Evolutionary conservation across 2,329 filamentous ascomycete species (phyloP), one percentile per base, ranked within the genome.

Genomic region (Aspergillus novoparasiticus): DNA sequence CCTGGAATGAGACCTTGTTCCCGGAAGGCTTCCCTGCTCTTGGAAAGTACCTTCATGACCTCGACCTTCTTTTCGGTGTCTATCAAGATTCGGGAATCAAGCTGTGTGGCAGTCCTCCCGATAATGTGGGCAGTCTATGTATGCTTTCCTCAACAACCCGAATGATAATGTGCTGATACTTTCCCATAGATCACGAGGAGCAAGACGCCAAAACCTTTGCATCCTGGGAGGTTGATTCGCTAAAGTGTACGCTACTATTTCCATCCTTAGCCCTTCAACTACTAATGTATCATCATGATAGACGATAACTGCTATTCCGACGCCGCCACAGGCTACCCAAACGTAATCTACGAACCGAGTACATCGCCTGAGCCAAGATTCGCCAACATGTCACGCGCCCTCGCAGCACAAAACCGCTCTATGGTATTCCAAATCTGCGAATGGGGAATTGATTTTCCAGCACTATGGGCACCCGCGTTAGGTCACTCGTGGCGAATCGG

Each of bases 361-460:
- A 76, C 77, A 2, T 77, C 79, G 4, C 80, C 81, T 0, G 75
- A 79, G 0, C 66, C 74, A 0, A 79, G 82, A 0, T 83, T 84
- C 61, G 69, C 80, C 11, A 81, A 78, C 53, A 86, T 85, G 83
- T 80, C 80, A 0, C 68, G 73, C 0, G 78, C 79, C 0, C 71
- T 85, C 0, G 73, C 79, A 4, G 68, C 71, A 0, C 75, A 79
- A 0, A 70, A 78, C n/a, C 76, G 80, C 0, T 72, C 80, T 6
- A 80, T 85, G 2, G 70, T 82, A 3, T 85, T 84, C 62, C 82
- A 82, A 41, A 77, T 85, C 10, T 86, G 84, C 64, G 84, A 86
- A 69, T 86, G 84, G 84, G 84, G 83, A 0, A 75, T 85, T 6
- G 83, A 79, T 30, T 77, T 85, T 51, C 76, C 84, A 0, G 80